Evolutionary conservation across 2,329 filamentous ascomycete genomes (phyloP).

Genomic region (Penicillium capsulatum): DNA sequence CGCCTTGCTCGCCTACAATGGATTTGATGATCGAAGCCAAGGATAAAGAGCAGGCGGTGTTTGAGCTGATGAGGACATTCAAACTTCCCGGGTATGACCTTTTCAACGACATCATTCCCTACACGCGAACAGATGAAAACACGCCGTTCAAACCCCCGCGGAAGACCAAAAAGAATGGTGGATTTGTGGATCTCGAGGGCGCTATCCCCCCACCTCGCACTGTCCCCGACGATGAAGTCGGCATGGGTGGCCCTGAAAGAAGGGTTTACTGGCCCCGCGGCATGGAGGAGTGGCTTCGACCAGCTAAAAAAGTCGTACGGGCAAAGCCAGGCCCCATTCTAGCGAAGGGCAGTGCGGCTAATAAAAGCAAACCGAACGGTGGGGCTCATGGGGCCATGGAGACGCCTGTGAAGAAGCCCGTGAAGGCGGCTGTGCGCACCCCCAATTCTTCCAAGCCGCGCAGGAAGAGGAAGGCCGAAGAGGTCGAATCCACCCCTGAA

Average conservation of each 20-base stretch:
- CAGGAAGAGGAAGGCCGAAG: constrained; percentile 32
- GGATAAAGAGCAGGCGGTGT: constrained; percentile 94
- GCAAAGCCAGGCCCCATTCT: constrained; percentile 22
- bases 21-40: constrained; percentile 99
- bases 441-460: constrained; percentile 17
- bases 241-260: constrained; percentile 78
- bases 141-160: constrained; percentile 50
- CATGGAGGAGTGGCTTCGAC: constrained; percentile 85
- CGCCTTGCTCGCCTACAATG: constrained; percentile 77
- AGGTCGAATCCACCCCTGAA: constrained; percentile 23
- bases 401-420: constrained; percentile 15
- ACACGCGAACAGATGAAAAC: constrained; percentile 73
- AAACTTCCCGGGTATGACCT: constrained; percentile 73
- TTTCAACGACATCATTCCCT: constrained; percentile 72
- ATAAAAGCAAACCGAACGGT: constrained; percentile 20
- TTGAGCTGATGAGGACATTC: constrained; percentile 86
- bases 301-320: constrained; percentile 61
- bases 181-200: constrained; percentile 41
- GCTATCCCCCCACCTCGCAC: constrained; percentile 41
- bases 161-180: constrained; percentile 45
- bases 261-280: constrained; percentile 87
- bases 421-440: constrained; percentile 13
- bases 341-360: constrained; percentile 13
- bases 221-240: constrained; percentile 65
- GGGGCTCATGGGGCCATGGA: constrained; percentile 5